These are phyloP conservation scores for Coleophoma eucalyptorum DNA, from an alignment of 2,329 filamentous ascomycete genomes.

Conservation along the genomic window DNA sequence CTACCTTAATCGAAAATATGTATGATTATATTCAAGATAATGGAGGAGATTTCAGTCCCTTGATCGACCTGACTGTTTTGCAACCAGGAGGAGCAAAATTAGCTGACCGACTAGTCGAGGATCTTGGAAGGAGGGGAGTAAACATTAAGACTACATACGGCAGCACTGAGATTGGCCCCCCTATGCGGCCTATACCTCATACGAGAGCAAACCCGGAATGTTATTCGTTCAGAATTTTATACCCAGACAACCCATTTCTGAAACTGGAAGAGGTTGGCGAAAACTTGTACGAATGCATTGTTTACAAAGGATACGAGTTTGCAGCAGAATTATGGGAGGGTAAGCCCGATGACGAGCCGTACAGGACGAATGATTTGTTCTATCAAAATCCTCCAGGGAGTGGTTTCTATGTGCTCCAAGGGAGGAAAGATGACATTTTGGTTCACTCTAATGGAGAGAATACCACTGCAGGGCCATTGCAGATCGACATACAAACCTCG, in stretches of 20 bases:
- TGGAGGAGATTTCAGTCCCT: conserved; percentile 21
- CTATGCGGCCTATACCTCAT: conserved; percentile 25
- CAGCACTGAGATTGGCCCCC: conserved; percentile 28
- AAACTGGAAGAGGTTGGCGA: conserved; percentile 25
- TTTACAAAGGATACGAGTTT: conserved; percentile 26
- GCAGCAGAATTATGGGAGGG: conserved; percentile 27
- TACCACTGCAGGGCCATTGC: conserved; percentile 22
- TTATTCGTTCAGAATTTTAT: conserved; percentile 23
- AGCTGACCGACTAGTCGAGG: conserved; percentile 19
- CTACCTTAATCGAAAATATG: conserved; percentile 27
- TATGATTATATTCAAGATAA: conserved; percentile 22
- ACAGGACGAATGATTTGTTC: conserved; percentile 27
- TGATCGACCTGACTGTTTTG: conserved; percentile 23
- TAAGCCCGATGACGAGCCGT: conserved; percentile 19
- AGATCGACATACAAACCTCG: conserved; percentile 23
- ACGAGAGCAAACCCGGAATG: conserved; percentile 21
- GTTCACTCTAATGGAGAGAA: conserved; percentile 29
- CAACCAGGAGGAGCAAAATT: conserved; percentile 27
- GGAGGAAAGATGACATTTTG: conserved; percentile 28
- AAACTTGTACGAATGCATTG: conserved; percentile 25
- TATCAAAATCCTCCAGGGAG: conserved; percentile 25
- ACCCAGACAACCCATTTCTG: conserved; percentile 21
- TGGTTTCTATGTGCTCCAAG: conserved; percentile 24
- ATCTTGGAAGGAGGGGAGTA: conserved; percentile 19
- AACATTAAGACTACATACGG: conserved; percentile 30